Evolutionary conservation across 1,139 yeast genomes (phyloP), one percentile per base, ranked within the genome.

Genomic region (Hanseniaspora uvarum): DNA sequence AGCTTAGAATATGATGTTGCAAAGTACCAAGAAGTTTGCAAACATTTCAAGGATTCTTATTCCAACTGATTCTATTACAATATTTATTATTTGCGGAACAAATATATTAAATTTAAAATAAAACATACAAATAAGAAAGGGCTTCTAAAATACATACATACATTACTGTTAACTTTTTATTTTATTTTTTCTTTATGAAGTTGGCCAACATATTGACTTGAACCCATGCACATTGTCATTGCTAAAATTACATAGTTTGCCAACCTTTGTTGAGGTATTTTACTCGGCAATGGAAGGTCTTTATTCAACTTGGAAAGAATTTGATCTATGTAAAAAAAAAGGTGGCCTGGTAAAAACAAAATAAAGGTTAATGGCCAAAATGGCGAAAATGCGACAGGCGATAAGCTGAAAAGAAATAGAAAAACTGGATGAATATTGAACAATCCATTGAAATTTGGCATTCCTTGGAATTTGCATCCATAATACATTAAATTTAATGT

Each of bases 401-500:
- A 26, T 26, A 41, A 16, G n/a, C 43, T 50, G 14, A 43, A 8
- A 5, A 50, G 18, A 19, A 12, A 36, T 3, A 50, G 12, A 24
- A 43, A 5, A 11, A 50, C 44, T 6, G 53, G 48, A 14, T 50
- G 53, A n/a, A 43, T 38, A 28, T 43, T 21, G 18, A 50, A 36
- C 53, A 47, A 50, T n/a, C 39, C 39, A 18, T 43, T 36, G 18
- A 50, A 28, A 26, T 50, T 50, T 5, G 43, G 48, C 16, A 28
- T n/a, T 26, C 38, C 44, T 21, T 43, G 31, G 34, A 50, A 50
- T 43, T 37, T 36, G 10, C 37, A 18, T 5, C 40, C 24, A 24
- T 50, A 50, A 18, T 50, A 50, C 12, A 28, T 41, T 12, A 50
- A 28, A 18, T 50, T 50, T 16, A 43, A 10, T 6, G 38, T 50